Conservation (phyloP, 2,329 filamentous ascomycete species). For the Colletotrichum abscissum region DNA sequence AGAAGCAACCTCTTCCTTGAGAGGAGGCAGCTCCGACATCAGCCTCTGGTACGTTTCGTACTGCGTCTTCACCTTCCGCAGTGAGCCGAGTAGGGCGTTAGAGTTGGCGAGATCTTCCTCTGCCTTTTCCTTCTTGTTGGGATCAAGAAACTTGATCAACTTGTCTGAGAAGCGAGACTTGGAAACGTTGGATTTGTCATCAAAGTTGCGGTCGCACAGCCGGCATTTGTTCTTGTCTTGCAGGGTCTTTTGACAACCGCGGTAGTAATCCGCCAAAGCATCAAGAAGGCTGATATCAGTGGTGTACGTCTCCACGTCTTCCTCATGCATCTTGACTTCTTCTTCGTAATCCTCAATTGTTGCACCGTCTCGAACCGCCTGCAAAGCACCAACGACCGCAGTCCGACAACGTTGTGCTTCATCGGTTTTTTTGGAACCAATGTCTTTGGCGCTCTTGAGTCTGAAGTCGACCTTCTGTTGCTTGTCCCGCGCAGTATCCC, state of each 20-base stretch:
- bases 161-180: slow-evolving; percentile 73
- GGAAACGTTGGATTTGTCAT: slow-evolving; percentile 66
- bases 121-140: slow-evolving; percentile 70
- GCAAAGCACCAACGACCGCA: slow-evolving; percentile 62
- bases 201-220: slow-evolving; percentile 79
- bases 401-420: slow-evolving; percentile 72
- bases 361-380: slow-evolving; percentile 53
- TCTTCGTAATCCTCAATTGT: slow-evolving; percentile 65
- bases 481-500: slow-evolving; percentile 78
- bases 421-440: slow-evolving; percentile 70
- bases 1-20: slow-evolving; percentile 72
- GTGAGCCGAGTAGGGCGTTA: slow-evolving; percentile 63
- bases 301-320: slow-evolving; percentile 70
- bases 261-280: slow-evolving; percentile 78
- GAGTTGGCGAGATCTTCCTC: slow-evolving; percentile 69
- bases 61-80: slow-evolving; percentile 72
- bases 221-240: slow-evolving; percentile 78
- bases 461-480: slow-evolving; percentile 82
- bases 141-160: slow-evolving; percentile 72
- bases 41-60: slow-evolving; percentile 82
- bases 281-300: slow-evolving; percentile 77
- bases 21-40: slow-evolving; percentile 75
- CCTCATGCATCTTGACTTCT: slow-evolving; percentile 61
- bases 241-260: slow-evolving; percentile 73
- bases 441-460: slow-evolving; percentile 73